Base-by-base conservation (phyloP, 306 rosid species). In the Rosa multiflora region DNA sequence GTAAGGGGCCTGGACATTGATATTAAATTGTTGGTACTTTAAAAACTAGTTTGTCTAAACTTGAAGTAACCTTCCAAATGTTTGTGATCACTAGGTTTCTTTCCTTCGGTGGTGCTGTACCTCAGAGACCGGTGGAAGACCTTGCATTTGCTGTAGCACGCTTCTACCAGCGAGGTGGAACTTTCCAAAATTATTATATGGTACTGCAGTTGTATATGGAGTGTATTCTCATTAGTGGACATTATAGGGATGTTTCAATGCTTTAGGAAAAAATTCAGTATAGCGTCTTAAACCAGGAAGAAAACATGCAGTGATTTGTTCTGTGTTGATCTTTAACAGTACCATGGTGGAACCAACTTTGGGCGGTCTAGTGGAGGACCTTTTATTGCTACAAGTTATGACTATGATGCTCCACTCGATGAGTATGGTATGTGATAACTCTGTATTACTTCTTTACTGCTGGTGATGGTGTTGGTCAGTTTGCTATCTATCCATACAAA, bases 291-390 rank as follows among this genome's bases (percentile, higher is more conserved):
- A 70, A 73, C 74, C 7, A 1, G 14, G 56, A 40, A 59, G 44
- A 52, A 68, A 63, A 61, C 21, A 52, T 42, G 8, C 71, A 53
- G 64, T 86, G 72, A 81, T 58, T 40, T 83, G 58, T 87, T 76
- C 56, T 70, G 75, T 29, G 51, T 76, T 84, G 51, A 80, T 84
- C 42, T 76, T 74, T 39, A 80, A 82, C 87, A 95, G 99, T 95
- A 95, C 81, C 99, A 95, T 70, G 99, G 99, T 40, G 99, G 99
- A 51, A 95, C 98, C 56, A 95, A 91, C 86, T 95, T 93, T 86
- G 99, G 87, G 42, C 85, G 94, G 68, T 83, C 82, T 72, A 11
- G 87, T 46, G 98, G 98, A 43, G 99, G 99, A 76, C 97, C 99
- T 67, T 93, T 93, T 77, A 81, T 95, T 81, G 35, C 99, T 43